Percentiles rank a stretch among this genome's conserved stretches.
Conservation (phyloP, 1,284 basidiomycete species). For the Ustilago loliicola region DNA sequence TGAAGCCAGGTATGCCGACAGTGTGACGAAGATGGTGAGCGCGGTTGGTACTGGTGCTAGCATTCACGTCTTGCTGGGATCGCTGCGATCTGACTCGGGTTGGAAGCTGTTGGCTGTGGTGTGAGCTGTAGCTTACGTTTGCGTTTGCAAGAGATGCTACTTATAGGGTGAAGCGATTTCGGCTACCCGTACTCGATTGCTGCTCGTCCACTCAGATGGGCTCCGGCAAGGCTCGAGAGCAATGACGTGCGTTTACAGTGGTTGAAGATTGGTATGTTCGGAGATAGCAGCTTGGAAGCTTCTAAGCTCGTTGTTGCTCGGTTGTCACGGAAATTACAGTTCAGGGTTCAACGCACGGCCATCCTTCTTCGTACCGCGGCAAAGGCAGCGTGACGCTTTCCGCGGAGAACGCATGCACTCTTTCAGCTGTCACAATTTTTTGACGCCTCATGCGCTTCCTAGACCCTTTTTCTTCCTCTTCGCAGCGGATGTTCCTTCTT, state of each 20-base stretch:
- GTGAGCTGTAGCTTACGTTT: background rate
- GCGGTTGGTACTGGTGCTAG: slow-evolving; percentile 3
- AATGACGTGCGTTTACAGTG: background rate
- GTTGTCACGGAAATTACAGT: background rate
- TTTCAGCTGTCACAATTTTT: slow-evolving; percentile 4
- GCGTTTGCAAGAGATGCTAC: background rate
- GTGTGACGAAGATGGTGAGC: slow-evolving; percentile 13
- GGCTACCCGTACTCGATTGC: too few relatives aligned
- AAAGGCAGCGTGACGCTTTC: background rate
- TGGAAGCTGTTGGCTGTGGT: slow-evolving; percentile 4
- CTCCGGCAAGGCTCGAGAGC: background rate
- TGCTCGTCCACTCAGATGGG: too few relatives aligned
- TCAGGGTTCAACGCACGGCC: slow-evolving; percentile 1
- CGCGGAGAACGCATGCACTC: background rate
- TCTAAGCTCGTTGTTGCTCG: background rate
- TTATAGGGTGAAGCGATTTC: background rate
- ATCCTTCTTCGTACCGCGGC: background rate
- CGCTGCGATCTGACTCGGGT: background rate
- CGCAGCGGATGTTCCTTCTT: background rate
- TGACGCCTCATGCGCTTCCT: background rate
- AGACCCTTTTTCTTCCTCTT: background rate
- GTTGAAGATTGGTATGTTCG: background rate
- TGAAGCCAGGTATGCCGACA: slow-evolving; percentile 20
- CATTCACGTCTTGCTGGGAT: slow-evolving; percentile 15
- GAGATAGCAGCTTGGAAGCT: background rate